These are phyloP conservation scores for Stephanodiscus triporus DNA, from an alignment of 108 stramenopile genomes.

Conservation along the genomic window DNA sequence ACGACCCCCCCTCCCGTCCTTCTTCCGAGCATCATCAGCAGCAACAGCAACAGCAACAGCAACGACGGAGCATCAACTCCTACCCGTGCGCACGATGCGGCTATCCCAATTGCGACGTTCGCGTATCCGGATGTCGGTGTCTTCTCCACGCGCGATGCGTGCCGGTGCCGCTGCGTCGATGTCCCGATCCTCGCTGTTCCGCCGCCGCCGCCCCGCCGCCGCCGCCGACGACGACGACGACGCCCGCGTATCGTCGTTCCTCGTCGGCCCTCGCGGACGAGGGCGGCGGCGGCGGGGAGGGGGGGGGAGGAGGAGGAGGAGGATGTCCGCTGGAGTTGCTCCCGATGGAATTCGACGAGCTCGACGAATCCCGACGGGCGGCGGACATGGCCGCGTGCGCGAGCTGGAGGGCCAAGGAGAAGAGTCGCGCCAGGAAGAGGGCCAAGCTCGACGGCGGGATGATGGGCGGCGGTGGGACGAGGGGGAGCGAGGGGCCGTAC, in stretches of 20 bases:
- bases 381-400: constrained; percentile 13
- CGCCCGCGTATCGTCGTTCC: constrained; percentile 23
- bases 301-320: constrained; percentile 4
- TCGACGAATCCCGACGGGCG: constrained; percentile 72
- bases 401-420: constrained; percentile 45
- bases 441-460: constrained; percentile 29
- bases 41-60: constrained; percentile 54
- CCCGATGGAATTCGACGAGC: constrained; percentile 85
- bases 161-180: constrained; percentile 37
- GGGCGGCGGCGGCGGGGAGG: constrained; percentile 32
- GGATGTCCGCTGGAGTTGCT: constrained; percentile 61
- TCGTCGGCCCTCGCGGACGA: constrained; percentile 22
- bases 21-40: constrained; percentile 40
- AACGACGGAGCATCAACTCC: constrained; percentile 63
- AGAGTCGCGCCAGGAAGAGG: constrained; percentile 55
- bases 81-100: constrained; percentile 56
- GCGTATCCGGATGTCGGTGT: constrained; percentile 59
- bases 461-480: background rate
- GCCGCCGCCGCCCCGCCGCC: too few species aligned
- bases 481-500: background rate
- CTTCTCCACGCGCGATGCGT: constrained; percentile 62
- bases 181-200: constrained; percentile 46
- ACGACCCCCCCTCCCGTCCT: constrained; percentile 32
- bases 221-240: background rate
- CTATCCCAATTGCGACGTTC: constrained; percentile 71